Evolutionary conservation across 2,329 filamentous ascomycete species (phyloP), one percentile per base, ranked within the genome.

Genomic region (Calonectria montana): DNA sequence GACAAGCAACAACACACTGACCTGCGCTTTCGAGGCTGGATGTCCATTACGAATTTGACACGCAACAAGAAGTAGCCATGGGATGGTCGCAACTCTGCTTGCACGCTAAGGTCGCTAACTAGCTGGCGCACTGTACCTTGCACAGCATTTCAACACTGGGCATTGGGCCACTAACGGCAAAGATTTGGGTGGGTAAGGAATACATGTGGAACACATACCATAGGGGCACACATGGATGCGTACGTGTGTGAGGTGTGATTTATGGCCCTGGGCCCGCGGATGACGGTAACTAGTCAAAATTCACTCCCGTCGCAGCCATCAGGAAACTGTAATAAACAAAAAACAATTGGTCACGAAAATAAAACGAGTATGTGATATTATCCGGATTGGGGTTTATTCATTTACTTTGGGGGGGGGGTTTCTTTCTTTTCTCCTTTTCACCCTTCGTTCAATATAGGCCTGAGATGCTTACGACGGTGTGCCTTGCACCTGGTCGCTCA

Each of bases 21-120:
- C 31, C 47, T 61, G 53, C 65, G 18, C 31, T 50, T 53, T 12
- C 43, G 37, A 67, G 53, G 45, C 43, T 47, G 29, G 43, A 37
- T 37, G 27, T n/a, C 68, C 53, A 70, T 55, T 70, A 66, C 53
- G 23, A 37, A 25, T 43, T 41, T 43, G 43, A 55, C 68, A 70
- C 68, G 68, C 68, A 66, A 66, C 62, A 29, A 31, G 39, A 45
- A 37, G 39, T 48, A 59, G 39, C 15, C 21, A 23, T n/a, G 50
- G 18, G 41, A 31, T 53, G 27, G 53, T 25, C 47, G 25, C 27
- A 15, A 61, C 45, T 65, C 31, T 48, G 31, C 47, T 61, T 41
- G 43, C 61, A 65, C 27, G 21, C 48, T 18, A 45, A 62, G 39
- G 57, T 21, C 13, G 53, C 53, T 41, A 35, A 35, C 48, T 48